These are phyloP conservation scores for Wickerhamomyces sp. DNA, from an alignment of 1,139 yeast genomes.

Conservation along the genomic window DNA sequence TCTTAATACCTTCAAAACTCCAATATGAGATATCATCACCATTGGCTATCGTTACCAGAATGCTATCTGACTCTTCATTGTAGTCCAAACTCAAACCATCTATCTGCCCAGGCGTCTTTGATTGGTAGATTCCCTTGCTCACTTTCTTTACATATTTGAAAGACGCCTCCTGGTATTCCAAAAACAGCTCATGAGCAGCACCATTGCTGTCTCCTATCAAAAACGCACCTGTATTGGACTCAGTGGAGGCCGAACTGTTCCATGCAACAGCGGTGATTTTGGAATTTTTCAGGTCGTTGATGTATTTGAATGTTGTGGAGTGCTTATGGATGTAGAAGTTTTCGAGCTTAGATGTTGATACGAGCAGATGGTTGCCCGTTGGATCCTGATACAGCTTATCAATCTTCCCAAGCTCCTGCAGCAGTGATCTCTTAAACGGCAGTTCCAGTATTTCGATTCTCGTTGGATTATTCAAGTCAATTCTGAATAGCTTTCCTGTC, in stretches of 20 bases:
- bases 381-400: slow-evolving; percentile 41
- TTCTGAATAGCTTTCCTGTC: slow-evolving; percentile 41
- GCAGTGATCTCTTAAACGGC: slow-evolving; percentile 19
- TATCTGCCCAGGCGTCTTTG: slow-evolving; percentile 29
- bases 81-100: slow-evolving; percentile 30
- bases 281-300: slow-evolving; percentile 38
- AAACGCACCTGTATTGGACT: slow-evolving; percentile 38
- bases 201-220: slow-evolving; percentile 46
- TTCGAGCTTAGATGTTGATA: slow-evolving; percentile 40
- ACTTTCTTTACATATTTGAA: slow-evolving; percentile 38
- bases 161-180: slow-evolving; percentile 33
- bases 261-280: slow-evolving; percentile 39
- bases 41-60: slow-evolving; percentile 30
- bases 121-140: slow-evolving; percentile 35
- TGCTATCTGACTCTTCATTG: slow-evolving; percentile 13
- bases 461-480: slow-evolving; percentile 51
- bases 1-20: slow-evolving; percentile 18
- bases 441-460: slow-evolving; percentile 34
- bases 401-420: slow-evolving; percentile 27
- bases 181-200: slow-evolving; percentile 36
- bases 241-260: slow-evolving; percentile 33
- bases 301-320: slow-evolving; percentile 31
- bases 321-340: slow-evolving; percentile 38
- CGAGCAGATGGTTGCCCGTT: slow-evolving; percentile 43
- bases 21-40: slow-evolving; percentile 38